Conservation (phyloP, 257 asterid species). For the Linaria vulgaris region DNA sequence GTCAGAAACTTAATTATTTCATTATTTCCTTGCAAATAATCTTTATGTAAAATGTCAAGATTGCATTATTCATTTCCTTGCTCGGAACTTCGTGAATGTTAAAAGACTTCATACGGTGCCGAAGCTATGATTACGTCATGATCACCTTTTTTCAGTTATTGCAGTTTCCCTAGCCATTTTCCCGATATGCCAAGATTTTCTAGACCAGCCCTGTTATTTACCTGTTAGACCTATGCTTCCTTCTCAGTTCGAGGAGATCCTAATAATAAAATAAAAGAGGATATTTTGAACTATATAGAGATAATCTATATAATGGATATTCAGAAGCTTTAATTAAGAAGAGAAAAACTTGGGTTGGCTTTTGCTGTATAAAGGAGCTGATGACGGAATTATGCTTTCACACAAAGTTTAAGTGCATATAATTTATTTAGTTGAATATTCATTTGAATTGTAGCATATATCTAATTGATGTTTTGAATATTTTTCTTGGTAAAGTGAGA, state of each 20-base stretch:
- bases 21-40: constrained; percentile 2
- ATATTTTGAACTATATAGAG: not conserved
- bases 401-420: not conserved
- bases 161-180: constrained; percentile 15
- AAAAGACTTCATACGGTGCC: not conserved
- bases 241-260: constrained; percentile 15
- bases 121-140: not conserved
- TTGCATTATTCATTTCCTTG: not conserved
- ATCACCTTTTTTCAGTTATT: not conserved
- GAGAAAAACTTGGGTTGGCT: constrained; percentile 10
- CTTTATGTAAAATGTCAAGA: not conserved
- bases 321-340: constrained; percentile 6
- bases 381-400: constrained; percentile 9
- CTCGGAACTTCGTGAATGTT: not conserved
- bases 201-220: constrained; percentile 14
- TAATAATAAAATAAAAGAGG: constrained; percentile 1
- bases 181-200: not conserved
- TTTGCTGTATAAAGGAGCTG: constrained; percentile 17
- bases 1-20: constrained; percentile 14
- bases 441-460: not conserved
- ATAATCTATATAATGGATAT: not conserved
- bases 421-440: not conserved
- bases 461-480: constrained; percentile 2
- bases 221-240: constrained; percentile 10
- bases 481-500: constrained; percentile 12